Percentiles rank a stretch among this genome's conserved stretches.
These are phyloP conservation scores for Neurospora sp. DNA, from an alignment of 495 filamentous ascomycete species.

Conservation along the genomic window DNA sequence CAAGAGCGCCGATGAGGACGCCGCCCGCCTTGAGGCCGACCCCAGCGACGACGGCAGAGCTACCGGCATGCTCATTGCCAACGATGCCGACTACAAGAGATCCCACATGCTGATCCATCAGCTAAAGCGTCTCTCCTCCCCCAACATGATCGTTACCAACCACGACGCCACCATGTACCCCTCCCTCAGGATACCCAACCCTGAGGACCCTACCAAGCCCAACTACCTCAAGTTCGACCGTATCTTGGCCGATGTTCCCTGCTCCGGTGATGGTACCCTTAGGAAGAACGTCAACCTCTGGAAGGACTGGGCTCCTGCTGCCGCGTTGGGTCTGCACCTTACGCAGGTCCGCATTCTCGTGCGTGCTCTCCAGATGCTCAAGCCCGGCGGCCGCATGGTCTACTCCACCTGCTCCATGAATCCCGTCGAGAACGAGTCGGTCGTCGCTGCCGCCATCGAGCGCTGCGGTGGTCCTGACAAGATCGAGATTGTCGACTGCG, in stretches of 20 bases:
- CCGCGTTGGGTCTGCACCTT: conserved; percentile 71
- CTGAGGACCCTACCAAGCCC: conserved; percentile 39
- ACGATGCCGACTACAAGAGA: conserved; percentile 91
- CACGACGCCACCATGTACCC: conserved; percentile 97
- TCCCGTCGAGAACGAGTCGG: conserved; percentile 94
- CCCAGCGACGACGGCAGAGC: conserved; percentile 70
- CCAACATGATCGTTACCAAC: conserved; percentile 94
- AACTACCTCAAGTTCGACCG: conserved; percentile 93
- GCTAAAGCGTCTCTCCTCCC: conserved; percentile 90
- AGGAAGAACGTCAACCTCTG: conserved; percentile 88
- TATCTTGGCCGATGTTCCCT: conserved; percentile 92
- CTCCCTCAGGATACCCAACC: conserved; percentile 64
- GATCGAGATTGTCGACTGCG: conserved; percentile 75
- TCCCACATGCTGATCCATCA: conserved; percentile 96
- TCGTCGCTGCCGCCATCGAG: conserved; percentile 70
- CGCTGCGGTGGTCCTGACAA: conserved; percentile 78
- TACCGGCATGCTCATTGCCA: conserved; percentile 86
- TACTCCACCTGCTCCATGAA: conserved; percentile 99
- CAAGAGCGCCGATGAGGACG: conserved; percentile 40
- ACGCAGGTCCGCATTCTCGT: conserved; percentile 85
- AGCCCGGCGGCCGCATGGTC: conserved; percentile 84
- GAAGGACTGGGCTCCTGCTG: conserved; percentile 85
- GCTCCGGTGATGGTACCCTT: conserved; percentile 86
- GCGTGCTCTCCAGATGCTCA: conserved; percentile 91
- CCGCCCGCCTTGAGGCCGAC: conserved; percentile 44